These are phyloP conservation scores for Pleurotus salmoneostramineus DNA, from an alignment of 768 basidiomycete species.

Conservation along the genomic window DNA sequence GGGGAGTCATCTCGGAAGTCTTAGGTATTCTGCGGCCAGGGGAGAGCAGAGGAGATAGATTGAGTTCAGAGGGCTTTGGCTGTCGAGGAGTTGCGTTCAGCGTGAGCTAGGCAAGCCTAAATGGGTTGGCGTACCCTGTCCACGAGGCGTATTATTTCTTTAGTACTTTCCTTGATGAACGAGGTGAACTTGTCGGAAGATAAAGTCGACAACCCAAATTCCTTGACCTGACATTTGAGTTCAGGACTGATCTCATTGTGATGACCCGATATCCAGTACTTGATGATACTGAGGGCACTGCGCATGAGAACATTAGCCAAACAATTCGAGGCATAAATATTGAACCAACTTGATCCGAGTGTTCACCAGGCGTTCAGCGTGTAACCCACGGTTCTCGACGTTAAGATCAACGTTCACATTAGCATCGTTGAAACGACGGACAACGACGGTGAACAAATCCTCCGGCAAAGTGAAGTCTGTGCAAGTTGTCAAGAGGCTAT, in stretches of 20 bases:
- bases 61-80: not conserved
- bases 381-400: constrained; percentile 18
- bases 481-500: constrained; percentile 37
- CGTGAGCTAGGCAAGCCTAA: not conserved
- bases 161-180: constrained; percentile 27
- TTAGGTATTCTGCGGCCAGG: constrained; percentile 22
- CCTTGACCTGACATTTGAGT: constrained; percentile 30
- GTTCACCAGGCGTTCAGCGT: constrained; percentile 11
- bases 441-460: constrained; percentile 31
- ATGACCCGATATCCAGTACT: constrained; percentile 29
- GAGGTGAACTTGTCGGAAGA: constrained; percentile 13
- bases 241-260: constrained; percentile 24
- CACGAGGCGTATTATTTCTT: constrained; percentile 24
- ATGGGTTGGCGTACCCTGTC: constrained; percentile 19
- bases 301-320: not conserved
- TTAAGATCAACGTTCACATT: constrained; percentile 15
- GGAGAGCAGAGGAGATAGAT: constrained; percentile 10
- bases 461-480: constrained; percentile 38
- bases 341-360: constrained; percentile 33
- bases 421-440: constrained; percentile 33
- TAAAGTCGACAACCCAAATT: constrained; percentile 26
- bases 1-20: constrained; percentile 29
- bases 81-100: not conserved
- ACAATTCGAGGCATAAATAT: not conserved
- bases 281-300: constrained; percentile 33